phyloP scores from a whole-genome alignment of 1,139 yeast species.

The Pichia inconspicua region DNA sequence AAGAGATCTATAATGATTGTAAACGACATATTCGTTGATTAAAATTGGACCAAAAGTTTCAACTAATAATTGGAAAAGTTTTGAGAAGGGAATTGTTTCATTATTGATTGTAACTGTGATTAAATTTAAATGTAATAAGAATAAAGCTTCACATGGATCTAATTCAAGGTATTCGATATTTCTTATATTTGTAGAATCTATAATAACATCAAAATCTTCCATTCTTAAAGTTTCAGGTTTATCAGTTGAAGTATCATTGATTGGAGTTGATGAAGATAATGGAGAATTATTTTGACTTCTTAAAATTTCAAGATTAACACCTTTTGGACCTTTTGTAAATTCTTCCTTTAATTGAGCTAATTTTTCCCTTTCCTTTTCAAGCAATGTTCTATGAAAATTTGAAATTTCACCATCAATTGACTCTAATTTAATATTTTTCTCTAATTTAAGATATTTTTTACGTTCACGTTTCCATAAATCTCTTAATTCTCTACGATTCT shows the following conservation, averaged over 20 bases:
- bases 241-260: neutral
- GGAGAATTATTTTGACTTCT: conserved; percentile 3
- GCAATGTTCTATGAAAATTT: conserved; percentile 17
- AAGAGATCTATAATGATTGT: conserved; percentile 77
- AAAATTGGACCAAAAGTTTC: conserved; percentile 28
- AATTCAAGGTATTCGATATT: conserved; percentile 65
- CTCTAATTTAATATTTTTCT: conserved; percentile 19
- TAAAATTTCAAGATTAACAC: conserved; percentile 5
- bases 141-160: conserved; percentile 70
- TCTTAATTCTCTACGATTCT: conserved; percentile 64
- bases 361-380: conserved; percentile 28
- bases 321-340: conserved; percentile 13
- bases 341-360: conserved; percentile 21
- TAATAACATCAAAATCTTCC: conserved; percentile 36
- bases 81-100: conserved; percentile 1
- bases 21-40: conserved; percentile 56
- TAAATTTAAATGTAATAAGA: conserved; percentile 36
- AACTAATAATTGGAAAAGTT: conserved; percentile 30
- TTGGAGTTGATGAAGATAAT: neutral
- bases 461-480: conserved; percentile 58
- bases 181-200: conserved; percentile 31
- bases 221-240: conserved; percentile 27
- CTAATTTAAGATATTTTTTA: conserved; percentile 26
- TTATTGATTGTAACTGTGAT: conserved; percentile 19
- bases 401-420: conserved; percentile 13